phyloP scores from a whole-genome alignment of 2,329 filamentous ascomycete species.

The Hypoxylon sp. region DNA sequence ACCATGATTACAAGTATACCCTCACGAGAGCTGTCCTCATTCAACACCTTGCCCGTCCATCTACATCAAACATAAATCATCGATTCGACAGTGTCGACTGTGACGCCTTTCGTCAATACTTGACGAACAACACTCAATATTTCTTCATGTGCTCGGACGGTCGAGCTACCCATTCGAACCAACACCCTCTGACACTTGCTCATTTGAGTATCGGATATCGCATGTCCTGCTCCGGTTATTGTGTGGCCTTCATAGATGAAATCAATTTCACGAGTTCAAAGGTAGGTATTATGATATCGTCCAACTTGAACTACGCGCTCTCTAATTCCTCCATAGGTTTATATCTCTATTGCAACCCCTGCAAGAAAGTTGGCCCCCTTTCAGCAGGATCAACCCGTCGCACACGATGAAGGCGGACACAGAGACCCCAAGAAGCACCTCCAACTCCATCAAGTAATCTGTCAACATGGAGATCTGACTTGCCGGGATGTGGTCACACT shows the following conservation, averaged over 20 bases:
- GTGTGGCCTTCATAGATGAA: conserved; percentile 74
- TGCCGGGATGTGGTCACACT: conserved; percentile 45
- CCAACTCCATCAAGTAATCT: background rate
- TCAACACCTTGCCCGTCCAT: conserved; percentile 66
- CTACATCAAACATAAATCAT: conserved; percentile 56
- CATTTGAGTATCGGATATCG: conserved; percentile 66
- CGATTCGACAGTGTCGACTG: conserved; percentile 65
- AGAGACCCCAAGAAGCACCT: background rate
- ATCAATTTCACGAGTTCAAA: conserved; percentile 76
- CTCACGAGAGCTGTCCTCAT: conserved; percentile 76
- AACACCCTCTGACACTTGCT: conserved; percentile 14
- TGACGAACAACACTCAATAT: conserved; percentile 69
- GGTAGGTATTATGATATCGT: conserved; percentile 54
- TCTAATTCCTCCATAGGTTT: conserved; percentile 27
- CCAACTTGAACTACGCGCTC: background rate
- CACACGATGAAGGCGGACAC: background rate
- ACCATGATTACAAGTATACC: conserved; percentile 65
- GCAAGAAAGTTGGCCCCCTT: conserved; percentile 8
- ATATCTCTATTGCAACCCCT: conserved; percentile 28
- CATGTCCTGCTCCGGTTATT: conserved; percentile 70
- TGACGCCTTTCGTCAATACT: conserved; percentile 68
- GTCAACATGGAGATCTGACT: conserved; percentile 28
- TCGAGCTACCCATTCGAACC: conserved; percentile 23
- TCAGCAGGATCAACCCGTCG: background rate
- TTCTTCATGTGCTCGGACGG: conserved; percentile 81